Evolutionary conservation across 2,329 filamentous ascomycete genomes (phyloP), one percentile per base, ranked within the genome.

Genomic region (Chaetomium sp.): DNA sequence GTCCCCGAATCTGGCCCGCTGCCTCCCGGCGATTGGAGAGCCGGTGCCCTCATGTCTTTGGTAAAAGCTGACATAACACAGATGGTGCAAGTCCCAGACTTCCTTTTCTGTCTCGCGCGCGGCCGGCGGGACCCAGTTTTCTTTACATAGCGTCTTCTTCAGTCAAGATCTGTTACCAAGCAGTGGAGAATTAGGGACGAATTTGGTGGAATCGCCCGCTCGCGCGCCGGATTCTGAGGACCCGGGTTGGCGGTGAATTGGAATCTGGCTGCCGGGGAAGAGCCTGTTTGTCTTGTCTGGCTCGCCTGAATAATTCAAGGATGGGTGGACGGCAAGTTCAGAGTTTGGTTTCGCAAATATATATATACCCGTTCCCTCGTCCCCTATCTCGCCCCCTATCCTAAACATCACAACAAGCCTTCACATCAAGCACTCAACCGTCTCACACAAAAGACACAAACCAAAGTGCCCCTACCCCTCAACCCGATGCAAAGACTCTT

Each of bases 1-100:
- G 13, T 57, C 59, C 27, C 64, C 61, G 10, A 23, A 47, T 62
- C 1, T 19, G 58, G 62, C 50, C 47, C 25, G n/a, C 47, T 7
- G 51, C 27, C 21, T 6, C 21, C n/a, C 57, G 5, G 33, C 35
- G 73, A 72, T 65, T 65, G 62, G 62, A 51, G n/a, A 56, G 25
- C 23, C 8, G 7, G 10, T 6, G 6, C 61, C 9, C 21, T 12
- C 12, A n/a, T n/a, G n/a, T 6, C 3, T n/a, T 6, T 16, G 19
- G 54, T 7, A 45, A 45, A 21, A 19, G 47, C 47, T 57, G 53
- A 57, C 42, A 60, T 45, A 59, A 29, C 8, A 56, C 55, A 13
- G 19, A 38, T 9, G 19, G 29, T 9, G 23, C 13, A 62, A 31
- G 31, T 7, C 35, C 27, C 25, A 25, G 9, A 21, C 21, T 63